Evolutionary conservation across 805 yeast species (phyloP).

Genomic region (Pichia kluyveri): DNA sequence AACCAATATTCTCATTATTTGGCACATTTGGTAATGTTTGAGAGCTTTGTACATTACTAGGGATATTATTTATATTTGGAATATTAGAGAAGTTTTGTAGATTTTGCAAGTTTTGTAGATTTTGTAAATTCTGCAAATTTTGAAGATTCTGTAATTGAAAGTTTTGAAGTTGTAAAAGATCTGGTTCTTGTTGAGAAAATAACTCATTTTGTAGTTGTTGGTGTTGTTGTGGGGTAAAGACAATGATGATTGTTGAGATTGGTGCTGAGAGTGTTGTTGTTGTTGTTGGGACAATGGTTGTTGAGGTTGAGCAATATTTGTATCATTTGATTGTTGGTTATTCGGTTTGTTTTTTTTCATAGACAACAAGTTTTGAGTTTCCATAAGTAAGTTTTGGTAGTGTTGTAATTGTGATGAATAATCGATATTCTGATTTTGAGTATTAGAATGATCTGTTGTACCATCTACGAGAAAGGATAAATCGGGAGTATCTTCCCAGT

Average conservation of each 20-base stretch:
- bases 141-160: neutral
- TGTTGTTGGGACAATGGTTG: neutral
- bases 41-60: neutral
- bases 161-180: neutral
- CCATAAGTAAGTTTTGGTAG: constrained; percentile 24
- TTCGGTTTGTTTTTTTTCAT: constrained; percentile 9
- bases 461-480: constrained; percentile 18
- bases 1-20: too few species aligned
- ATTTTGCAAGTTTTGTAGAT: neutral
- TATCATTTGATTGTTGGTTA: neutral
- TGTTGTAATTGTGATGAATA: constrained; percentile 26
- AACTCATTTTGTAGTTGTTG: neutral
- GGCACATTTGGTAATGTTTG: too few species aligned
- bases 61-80: neutral
- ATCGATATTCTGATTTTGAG: constrained; percentile 13
- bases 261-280: neutral
- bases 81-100: neutral
- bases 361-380: constrained; percentile 18
- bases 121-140: neutral
- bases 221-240: neutral
- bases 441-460: constrained; percentile 4
- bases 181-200: neutral
- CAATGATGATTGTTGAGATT: too few species aligned
- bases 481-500: constrained; percentile 24
- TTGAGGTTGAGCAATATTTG: neutral